Percentiles rank a stretch among this genome's conserved stretches.
phyloP scores from a whole-genome alignment of 345 rosid species.

The Cardamine chenopodiifolia region DNA sequence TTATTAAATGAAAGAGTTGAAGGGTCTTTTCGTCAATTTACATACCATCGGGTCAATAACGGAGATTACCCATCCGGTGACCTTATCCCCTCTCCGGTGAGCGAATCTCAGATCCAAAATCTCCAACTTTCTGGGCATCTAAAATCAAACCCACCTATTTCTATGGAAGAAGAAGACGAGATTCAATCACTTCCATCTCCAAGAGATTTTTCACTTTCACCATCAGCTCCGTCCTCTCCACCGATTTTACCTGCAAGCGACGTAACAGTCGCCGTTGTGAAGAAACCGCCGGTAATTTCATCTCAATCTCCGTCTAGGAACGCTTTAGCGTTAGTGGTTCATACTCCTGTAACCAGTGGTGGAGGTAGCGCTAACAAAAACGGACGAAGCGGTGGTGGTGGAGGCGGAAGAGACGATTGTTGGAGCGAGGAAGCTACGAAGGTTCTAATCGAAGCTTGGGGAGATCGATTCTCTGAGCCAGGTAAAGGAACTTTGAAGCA shows the following conservation, averaged over 20 bases:
- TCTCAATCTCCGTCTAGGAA: slow-evolving; percentile 32
- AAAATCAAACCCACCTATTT: background rate
- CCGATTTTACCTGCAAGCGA: slow-evolving; percentile 40
- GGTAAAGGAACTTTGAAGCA: slow-evolving; percentile 91
- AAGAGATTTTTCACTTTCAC: slow-evolving; percentile 37
- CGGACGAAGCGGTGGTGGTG: slow-evolving; percentile 37
- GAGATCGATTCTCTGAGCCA: slow-evolving; percentile 79
- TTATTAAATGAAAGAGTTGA: slow-evolving; percentile 2
- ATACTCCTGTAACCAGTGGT: slow-evolving; percentile 35
- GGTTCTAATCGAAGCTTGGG: slow-evolving; percentile 87
- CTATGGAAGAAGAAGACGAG: slow-evolving; percentile 70
- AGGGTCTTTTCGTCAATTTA: slow-evolving; percentile 28
- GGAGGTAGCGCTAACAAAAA: slow-evolving; percentile 38
- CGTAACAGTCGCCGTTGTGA: slow-evolving; percentile 43
- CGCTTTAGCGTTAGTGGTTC: slow-evolving; percentile 43
- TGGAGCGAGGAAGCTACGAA: slow-evolving; percentile 91
- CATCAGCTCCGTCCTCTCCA: slow-evolving; percentile 41
- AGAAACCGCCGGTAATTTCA: slow-evolving; percentile 31
- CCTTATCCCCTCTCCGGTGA: slow-evolving; percentile 47
- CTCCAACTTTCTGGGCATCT: slow-evolving; percentile 4
- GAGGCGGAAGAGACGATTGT: slow-evolving; percentile 83
- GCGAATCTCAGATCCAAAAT: slow-evolving; percentile 15
- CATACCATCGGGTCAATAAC: slow-evolving; percentile 40
- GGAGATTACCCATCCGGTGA: slow-evolving; percentile 43
- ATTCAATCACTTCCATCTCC: slow-evolving; percentile 49